Percentiles rank a stretch among this genome's conserved stretches.
These are phyloP conservation scores for Patellifolia procumbens DNA, from an alignment of 179 eudicot genomes.

Conservation along the genomic window DNA sequence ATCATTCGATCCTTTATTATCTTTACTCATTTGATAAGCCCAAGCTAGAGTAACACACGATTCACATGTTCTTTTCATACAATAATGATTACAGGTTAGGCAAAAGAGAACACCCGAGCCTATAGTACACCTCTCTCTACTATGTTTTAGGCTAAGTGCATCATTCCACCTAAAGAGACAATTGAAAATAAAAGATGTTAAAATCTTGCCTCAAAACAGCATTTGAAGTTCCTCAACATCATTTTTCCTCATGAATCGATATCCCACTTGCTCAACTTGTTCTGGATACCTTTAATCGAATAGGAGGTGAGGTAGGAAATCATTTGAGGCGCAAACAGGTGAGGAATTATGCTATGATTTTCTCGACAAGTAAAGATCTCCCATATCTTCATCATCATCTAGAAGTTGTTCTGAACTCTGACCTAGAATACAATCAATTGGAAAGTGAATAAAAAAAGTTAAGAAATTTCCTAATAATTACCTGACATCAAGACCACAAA, in stretches of 20 bases:
- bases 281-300: slow-evolving; percentile 53
- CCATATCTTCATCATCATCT: slow-evolving; percentile 90
- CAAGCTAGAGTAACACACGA: no score
- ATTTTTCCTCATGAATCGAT: no score
- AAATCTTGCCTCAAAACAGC: slow-evolving; percentile 68
- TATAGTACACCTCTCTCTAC: no score
- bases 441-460: background rate
- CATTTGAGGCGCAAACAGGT: slow-evolving; percentile 39
- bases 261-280: no score
- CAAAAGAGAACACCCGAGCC: no score
- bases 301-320: slow-evolving; percentile 51
- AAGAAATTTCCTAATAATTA: no score
- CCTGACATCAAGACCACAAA: no score
- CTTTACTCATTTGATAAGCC: no score
- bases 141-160: slow-evolving; percentile 6
- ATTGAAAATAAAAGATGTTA: background rate
- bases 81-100: no score
- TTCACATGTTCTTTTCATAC: no score
- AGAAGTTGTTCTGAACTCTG: slow-evolving; percentile 85
- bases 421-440: slow-evolving; percentile 43
- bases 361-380: slow-evolving; percentile 77
- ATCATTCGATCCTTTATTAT: no score
- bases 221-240: no score
- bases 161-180: background rate
- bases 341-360: slow-evolving; percentile 49